phyloP scores from a whole-genome alignment of 2,329 filamentous ascomycete genomes.

The Magnaporthiopsis incrustans region DNA sequence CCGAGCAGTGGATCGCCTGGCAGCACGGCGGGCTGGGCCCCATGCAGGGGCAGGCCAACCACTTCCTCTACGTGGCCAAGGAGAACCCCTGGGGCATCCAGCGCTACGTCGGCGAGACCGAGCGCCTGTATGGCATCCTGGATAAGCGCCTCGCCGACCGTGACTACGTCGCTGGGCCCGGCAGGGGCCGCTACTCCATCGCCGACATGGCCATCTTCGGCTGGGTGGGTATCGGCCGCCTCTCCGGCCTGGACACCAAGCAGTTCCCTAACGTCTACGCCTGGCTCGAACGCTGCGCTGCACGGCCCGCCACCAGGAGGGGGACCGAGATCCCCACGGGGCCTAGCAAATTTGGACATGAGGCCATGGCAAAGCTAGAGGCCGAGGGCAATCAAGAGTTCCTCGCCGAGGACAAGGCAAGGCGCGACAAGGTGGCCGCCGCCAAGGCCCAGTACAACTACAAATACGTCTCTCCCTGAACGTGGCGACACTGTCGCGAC shows the following conservation, averaged over 20 bases:
- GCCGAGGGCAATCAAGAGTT: conserved; percentile 37
- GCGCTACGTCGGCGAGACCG: conserved; percentile 18
- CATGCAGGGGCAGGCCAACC: conserved; percentile 31
- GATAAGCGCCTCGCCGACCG: conserved; percentile 13
- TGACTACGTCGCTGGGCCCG: conserved; percentile 24
- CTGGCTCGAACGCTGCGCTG: conserved; percentile 65
- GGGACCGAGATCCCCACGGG: conserved; percentile 43
- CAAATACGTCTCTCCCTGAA: conserved; percentile 35
- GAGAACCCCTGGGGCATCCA: conserved; percentile 15
- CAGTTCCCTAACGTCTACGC: conserved; percentile 66
- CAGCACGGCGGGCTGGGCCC: conserved; percentile 34
- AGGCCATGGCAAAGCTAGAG: conserved; percentile 28
- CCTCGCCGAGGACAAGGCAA: conserved; percentile 34
- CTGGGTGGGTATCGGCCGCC: conserved; percentile 10
- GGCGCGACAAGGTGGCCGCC: conserved; percentile 25
- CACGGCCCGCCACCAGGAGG: conserved; percentile 62
- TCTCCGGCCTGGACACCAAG: conserved; percentile 33
- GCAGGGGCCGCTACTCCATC: conserved; percentile 17
- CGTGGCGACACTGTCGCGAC: neutral
- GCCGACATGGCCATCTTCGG: conserved; percentile 17
- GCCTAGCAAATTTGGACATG: conserved; percentile 28
- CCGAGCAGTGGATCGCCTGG: conserved; percentile 35
- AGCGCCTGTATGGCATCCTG: conserved; percentile 17
- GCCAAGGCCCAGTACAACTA: conserved; percentile 39
- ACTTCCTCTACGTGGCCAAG: conserved; percentile 25